Conservation (phyloP, 2,329 filamentous ascomycete species). For the Trichoderma lentiforme region DNA sequence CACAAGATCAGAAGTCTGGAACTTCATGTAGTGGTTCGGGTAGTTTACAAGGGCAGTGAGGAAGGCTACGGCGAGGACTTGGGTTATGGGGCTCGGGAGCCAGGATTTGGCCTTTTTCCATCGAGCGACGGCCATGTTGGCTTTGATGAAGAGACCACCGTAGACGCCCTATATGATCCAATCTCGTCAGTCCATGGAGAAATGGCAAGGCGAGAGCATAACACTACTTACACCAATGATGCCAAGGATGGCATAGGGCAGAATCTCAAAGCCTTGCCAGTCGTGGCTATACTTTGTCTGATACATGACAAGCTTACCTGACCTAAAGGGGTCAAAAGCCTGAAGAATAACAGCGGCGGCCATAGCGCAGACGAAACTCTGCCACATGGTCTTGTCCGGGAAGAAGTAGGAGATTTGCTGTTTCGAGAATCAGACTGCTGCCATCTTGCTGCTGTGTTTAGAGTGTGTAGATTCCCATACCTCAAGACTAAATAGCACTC, state of each 20-base stretch:
- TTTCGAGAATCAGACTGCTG: background rate
- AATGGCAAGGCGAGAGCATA: background rate
- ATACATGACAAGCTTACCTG: conserved; percentile 91
- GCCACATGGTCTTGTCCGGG: conserved; percentile 99
- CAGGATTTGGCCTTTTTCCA: conserved; percentile 69
- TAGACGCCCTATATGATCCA: conserved; percentile 66
- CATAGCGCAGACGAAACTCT: conserved; percentile 98
- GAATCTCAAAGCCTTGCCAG: conserved; percentile 92
- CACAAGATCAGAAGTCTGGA: conserved; percentile 86
- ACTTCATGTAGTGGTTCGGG: conserved; percentile 93
- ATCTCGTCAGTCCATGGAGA: background rate
- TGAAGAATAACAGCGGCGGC: conserved; percentile 93
- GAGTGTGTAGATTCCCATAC: conserved; percentile 36
- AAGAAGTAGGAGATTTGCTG: conserved; percentile 95
- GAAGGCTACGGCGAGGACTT: conserved; percentile 76
- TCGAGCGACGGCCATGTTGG: conserved; percentile 81
- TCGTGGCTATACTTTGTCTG: conserved; percentile 88
- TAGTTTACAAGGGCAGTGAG: conserved; percentile 89
- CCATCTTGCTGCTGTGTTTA: background rate
- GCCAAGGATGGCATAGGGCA: conserved; percentile 83
- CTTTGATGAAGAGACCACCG: conserved; percentile 88
- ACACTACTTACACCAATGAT: conserved; percentile 62
- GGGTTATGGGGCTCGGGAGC: conserved; percentile 69
- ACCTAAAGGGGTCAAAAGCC: conserved; percentile 89
- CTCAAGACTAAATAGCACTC: conserved; percentile 93